These are phyloP conservation scores for Emydomyces testavorans DNA, from an alignment of 2,329 filamentous ascomycete species.

Conservation along the genomic window DNA sequence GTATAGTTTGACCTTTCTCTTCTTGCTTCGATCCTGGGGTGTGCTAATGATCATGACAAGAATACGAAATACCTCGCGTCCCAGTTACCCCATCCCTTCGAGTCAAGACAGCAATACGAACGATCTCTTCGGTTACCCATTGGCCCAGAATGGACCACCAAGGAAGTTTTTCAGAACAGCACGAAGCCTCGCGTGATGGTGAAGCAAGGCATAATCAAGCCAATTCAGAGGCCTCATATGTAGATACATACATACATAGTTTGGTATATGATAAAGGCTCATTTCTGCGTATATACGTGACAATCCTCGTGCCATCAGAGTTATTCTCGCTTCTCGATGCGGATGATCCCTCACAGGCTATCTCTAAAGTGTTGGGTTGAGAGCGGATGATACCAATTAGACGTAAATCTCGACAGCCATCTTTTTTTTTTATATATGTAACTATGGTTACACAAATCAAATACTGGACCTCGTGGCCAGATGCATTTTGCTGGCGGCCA, in stretches of 20 bases:
- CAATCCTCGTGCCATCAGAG: too few species aligned
- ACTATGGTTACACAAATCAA: too few species aligned
- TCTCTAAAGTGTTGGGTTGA: too few species aligned
- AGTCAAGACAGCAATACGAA: conserved; percentile 81
- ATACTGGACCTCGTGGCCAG: background rate
- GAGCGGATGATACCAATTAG: background rate
- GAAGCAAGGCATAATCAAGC: conserved; percentile 80
- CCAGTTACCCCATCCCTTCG: conserved; percentile 77
- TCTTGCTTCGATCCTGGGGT: too few species aligned
- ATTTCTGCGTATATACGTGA: too few species aligned
- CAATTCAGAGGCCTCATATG: conserved; percentile 66
- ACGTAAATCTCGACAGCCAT: too few species aligned
- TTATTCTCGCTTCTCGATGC: too few species aligned
- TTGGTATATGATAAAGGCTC: background rate
- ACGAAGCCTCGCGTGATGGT: conserved; percentile 82
- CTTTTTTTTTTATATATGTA: too few species aligned
- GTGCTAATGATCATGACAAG: conserved; percentile 30
- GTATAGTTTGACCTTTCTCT: conserved; percentile 15
- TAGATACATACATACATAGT: conserved; percentile 36
- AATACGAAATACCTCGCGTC: conserved; percentile 80
- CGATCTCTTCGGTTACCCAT: conserved; percentile 73
- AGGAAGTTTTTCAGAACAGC: conserved; percentile 78
- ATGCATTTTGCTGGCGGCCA: too few species aligned
- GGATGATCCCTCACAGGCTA: too few species aligned
- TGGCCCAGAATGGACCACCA: conserved; percentile 93